phyloP scores from a whole-genome alignment of 768 basidiomycete genomes.

The Asterophora parasitica region DNA sequence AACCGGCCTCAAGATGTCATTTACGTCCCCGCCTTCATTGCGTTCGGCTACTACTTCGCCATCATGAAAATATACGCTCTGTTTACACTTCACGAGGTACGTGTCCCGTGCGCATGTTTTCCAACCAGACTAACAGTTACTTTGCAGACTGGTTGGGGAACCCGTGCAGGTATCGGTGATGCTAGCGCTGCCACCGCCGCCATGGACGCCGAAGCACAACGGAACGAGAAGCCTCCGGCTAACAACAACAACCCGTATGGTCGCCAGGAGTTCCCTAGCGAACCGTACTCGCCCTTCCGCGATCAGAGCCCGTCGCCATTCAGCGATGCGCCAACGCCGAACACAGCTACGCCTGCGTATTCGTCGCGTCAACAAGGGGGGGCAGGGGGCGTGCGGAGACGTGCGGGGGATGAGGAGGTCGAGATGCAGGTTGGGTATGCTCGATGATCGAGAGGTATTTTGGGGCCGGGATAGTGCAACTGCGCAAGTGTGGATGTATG shows the following conservation, averaged over 20 bases:
- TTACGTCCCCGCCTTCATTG: slow-evolving; percentile 79
- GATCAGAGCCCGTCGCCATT: slow-evolving; percentile 25
- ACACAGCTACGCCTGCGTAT: slow-evolving; percentile 19
- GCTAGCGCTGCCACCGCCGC: slow-evolving; percentile 72
- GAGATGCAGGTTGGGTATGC: slow-evolving; percentile 37
- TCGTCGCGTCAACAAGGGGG: slow-evolving; percentile 14
- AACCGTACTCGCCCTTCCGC: slow-evolving; percentile 23
- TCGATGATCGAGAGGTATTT: slow-evolving; percentile 13
- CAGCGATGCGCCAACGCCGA: slow-evolving; percentile 17
- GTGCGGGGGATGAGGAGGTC: slow-evolving; percentile 25
- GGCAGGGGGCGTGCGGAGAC: slow-evolving; percentile 18
- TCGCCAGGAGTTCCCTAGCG: slow-evolving; percentile 18
- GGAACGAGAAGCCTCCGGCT: slow-evolving; percentile 28
- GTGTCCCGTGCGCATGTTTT: slow-evolving; percentile 13
- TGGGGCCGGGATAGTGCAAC: no score
- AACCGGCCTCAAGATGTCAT: slow-evolving; percentile 71
- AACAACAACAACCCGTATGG: slow-evolving; percentile 23
- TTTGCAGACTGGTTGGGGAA: slow-evolving; percentile 85
- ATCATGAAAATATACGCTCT: slow-evolving; percentile 93
- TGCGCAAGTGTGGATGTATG: background rate
- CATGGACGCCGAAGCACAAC: slow-evolving; percentile 31
- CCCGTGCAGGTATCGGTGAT: slow-evolving; percentile 91
- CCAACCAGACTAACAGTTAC: background rate
- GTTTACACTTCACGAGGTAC: slow-evolving; percentile 84
- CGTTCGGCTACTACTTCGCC: slow-evolving; percentile 92